Percentiles rank a stretch among this genome's conserved stretches.
Evolutionary conservation across 352 stramenopile genomes (phyloP).

Genomic region (Phytophthora hybrid): DNA sequence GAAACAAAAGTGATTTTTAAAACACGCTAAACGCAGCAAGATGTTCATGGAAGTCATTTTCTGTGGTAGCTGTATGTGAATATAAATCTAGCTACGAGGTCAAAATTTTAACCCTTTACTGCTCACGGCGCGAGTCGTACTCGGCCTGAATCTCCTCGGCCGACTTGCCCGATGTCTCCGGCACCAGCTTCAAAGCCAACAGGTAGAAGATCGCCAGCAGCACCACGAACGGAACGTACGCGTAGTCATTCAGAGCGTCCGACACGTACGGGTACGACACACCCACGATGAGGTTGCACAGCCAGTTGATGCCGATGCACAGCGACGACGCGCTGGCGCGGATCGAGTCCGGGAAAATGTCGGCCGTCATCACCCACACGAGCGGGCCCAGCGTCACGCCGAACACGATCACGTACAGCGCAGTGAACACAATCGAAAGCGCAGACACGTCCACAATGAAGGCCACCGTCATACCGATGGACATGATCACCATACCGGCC

Average conservation of each 20-base stretch:
- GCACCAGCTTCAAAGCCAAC: slow-evolving; percentile 47
- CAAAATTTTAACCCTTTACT: slow-evolving; percentile 18
- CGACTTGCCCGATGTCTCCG: slow-evolving; percentile 66
- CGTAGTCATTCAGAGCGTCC: slow-evolving; percentile 40
- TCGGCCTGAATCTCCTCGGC: slow-evolving; percentile 59
- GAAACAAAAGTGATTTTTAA: no score
- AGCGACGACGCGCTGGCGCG: no score
- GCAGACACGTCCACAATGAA: slow-evolving; percentile 14
- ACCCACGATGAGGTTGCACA: slow-evolving; percentile 54
- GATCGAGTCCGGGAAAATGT: no score
- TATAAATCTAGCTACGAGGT: not conserved
- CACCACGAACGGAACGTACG: slow-evolving; percentile 58
- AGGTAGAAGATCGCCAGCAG: slow-evolving; percentile 49
- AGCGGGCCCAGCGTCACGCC: not conserved
- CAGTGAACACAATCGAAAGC: slow-evolving; percentile 10
- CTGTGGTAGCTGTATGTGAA: no score
- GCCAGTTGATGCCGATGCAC: no score
- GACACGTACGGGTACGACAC: slow-evolving; percentile 59
- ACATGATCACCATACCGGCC: slow-evolving; percentile 38
- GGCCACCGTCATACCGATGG: slow-evolving; percentile 13
- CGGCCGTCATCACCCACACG: no score
- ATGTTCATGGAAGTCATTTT: no score
- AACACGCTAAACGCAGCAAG: no score
- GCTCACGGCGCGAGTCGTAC: slow-evolving; percentile 40
- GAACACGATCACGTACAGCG: slow-evolving; percentile 18